These are phyloP conservation scores for Amphibolis antarctica DNA, from an alignment of 106 monocot genomes.

Conservation along the genomic window DNA sequence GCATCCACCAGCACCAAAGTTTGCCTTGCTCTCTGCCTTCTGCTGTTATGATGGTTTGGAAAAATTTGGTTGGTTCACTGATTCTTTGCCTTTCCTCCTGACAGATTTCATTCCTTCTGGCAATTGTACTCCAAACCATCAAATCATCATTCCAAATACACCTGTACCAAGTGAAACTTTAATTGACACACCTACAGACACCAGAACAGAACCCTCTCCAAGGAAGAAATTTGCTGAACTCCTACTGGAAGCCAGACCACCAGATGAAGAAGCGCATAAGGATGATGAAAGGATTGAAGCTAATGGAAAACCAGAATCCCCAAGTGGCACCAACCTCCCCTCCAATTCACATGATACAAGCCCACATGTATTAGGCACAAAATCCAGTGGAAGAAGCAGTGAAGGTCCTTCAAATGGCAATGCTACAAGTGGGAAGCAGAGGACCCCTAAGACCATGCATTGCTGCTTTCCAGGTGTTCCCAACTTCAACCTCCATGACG, in stretches of 20 bases:
- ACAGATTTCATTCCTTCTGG: conserved; percentile 78
- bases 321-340: neutral
- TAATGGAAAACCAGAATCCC: conserved; percentile 1
- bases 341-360: conserved; percentile 12
- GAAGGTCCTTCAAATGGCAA: conserved; percentile 15
- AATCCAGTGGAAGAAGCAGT: conserved; percentile 7
- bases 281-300: neutral
- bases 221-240: conserved; percentile 44
- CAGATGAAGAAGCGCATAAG: neutral
- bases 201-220: conserved; percentile 41
- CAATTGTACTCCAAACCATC: conserved; percentile 44
- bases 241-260: conserved; percentile 18
- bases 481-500: conserved; percentile 14
- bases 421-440: conserved; percentile 25
- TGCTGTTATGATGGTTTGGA: neutral
- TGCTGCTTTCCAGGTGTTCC: conserved; percentile 51
- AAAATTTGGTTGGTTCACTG: neutral
- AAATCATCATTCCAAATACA: conserved; percentile 7
- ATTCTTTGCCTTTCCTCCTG: neutral
- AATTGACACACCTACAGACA: conserved; percentile 12
- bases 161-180: conserved; percentile 12
- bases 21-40: no score
- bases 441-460: conserved; percentile 13
- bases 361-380: conserved; percentile 14
- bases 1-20: no score